Evolutionary conservation across 352 stramenopile species (phyloP).

Genomic region (Phytophthora hybrid): DNA sequence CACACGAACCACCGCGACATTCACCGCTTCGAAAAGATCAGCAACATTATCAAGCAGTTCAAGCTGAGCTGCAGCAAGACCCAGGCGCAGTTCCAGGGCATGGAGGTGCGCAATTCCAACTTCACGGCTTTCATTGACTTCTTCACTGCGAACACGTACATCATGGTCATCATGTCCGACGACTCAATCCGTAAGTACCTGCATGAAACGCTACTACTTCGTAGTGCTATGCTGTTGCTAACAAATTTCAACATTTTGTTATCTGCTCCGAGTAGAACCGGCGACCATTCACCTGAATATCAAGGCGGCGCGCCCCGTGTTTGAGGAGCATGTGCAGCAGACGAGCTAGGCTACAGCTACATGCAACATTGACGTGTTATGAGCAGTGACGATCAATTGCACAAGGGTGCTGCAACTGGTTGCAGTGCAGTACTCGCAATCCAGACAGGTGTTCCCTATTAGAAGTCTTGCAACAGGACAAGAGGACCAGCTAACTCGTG

Average conservation of each 20-base stretch:
- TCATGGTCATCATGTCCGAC: slow-evolving; percentile 98
- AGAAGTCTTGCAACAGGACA: slow-evolving; percentile 4
- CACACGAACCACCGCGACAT: slow-evolving; percentile 94
- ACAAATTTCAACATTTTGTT: slow-evolving; percentile 5
- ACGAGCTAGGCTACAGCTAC: slow-evolving; percentile 60
- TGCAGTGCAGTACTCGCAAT: neutral
- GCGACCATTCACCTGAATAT: slow-evolving; percentile 98
- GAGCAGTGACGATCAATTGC: neutral
- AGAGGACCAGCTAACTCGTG: slow-evolving; percentile 9
- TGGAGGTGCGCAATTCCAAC: slow-evolving; percentile 97
- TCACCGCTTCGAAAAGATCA: slow-evolving; percentile 99
- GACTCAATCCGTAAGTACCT: slow-evolving; percentile 77
- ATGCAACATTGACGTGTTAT: neutral
- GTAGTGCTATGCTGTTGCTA: slow-evolving; percentile 2
- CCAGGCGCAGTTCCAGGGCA: slow-evolving; percentile 98
- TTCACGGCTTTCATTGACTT: slow-evolving; percentile 99
- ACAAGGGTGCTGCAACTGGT: neutral
- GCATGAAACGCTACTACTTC: slow-evolving; percentile 23
- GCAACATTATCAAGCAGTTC: slow-evolving; percentile 99
- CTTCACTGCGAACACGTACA: slow-evolving; percentile 99
- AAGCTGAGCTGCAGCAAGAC: slow-evolving; percentile 99
- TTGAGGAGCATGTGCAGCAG: slow-evolving; percentile 97
- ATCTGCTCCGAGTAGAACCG: slow-evolving; percentile 65
- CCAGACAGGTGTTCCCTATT: slow-evolving; percentile 1
- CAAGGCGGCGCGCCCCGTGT: slow-evolving; percentile 95